These are phyloP conservation scores for Gaeumannomyces sp. DNA, from an alignment of 2,329 filamentous ascomycete species.

Conservation along the genomic window DNA sequence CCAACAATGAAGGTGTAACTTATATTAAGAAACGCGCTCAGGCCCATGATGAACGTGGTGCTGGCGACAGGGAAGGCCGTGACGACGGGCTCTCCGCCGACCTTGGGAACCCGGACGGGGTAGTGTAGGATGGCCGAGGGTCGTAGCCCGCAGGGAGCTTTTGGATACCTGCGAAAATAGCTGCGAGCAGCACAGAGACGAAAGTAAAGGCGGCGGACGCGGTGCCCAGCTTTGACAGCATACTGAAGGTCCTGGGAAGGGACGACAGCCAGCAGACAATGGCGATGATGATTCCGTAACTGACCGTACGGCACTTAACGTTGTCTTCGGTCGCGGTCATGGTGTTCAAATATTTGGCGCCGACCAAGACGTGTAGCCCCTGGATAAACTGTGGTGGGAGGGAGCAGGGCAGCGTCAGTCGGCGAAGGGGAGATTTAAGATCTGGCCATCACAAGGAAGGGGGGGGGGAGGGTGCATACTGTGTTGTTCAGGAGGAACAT, in stretches of 20 bases:
- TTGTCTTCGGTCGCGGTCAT: constrained; percentile 64
- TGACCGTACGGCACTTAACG: constrained; percentile 66
- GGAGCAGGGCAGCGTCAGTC: background rate
- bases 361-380: constrained; percentile 76
- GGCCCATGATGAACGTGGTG: constrained; percentile 74
- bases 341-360: constrained; percentile 84
- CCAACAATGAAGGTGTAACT: constrained; percentile 91
- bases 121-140: constrained; percentile 33
- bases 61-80: constrained; percentile 60
- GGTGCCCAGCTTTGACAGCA: constrained; percentile 72
- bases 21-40: constrained; percentile 91
- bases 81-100: constrained; percentile 58
- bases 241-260: constrained; percentile 76
- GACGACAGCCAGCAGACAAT: constrained; percentile 73
- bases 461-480: constrained; percentile 15
- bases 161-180: constrained; percentile 75
- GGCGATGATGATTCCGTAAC: constrained; percentile 68
- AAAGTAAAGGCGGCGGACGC: constrained; percentile 84
- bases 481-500: constrained; percentile 96
- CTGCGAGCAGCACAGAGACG: constrained; percentile 76
- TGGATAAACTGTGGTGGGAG: constrained; percentile 23
- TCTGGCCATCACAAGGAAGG: background rate
- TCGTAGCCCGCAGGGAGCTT: constrained; percentile 64
- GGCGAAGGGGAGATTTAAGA: background rate
- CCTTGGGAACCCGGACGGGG: constrained; percentile 20